Base-by-base conservation (phyloP, 1,284 basidiomycete species). In the Grifola frondosa region DNA sequence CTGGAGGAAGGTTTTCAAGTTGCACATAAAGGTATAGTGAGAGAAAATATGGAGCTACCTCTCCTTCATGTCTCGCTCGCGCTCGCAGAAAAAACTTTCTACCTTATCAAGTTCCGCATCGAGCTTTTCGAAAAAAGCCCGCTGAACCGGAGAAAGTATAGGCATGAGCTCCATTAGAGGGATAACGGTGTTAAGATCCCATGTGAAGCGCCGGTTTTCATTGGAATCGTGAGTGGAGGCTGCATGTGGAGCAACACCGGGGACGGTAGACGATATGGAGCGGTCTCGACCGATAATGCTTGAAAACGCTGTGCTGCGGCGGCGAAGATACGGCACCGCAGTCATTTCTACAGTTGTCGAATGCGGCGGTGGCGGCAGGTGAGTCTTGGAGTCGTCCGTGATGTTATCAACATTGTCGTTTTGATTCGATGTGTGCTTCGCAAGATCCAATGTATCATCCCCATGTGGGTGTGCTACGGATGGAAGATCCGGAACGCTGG, bases 61-160 rank as follows among this genome's bases (percentile, higher is more conserved):
- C 73, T 74, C 21, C 66, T 66, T 17, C 68, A 65, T 65, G 52
- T 92, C 90, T 19, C 73, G 68, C 62, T 91, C 90, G 19, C 86
- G 76, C 19, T 78, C 78, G 7, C 77, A 59, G 60, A 91, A 97
- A 63, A 98, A 98, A 3, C 69, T 67, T 57, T 93, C 85, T 17
- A 95, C 80, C 69, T 96, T 91, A 42, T 84, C 80, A 0, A 95
- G 68, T 61, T 96, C 82, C 1, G 61, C 60, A 52, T 94, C 86
- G 3, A 96, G 73, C 28, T 80, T 72, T 6, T 80, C 74, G 52
- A 96, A 88, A 66, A 93, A 96, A 3, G 72, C 72, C 32, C 69
- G 63, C 57, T 94, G 84, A 26, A 77, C 70, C 0, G 80, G 73
- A 4, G 77, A 71, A 16, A 89, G 65, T 8, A 72, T 64, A 2